These are phyloP conservation scores for Pythium brassicae DNA, from an alignment of 352 stramenopile species.

Conservation along the genomic window DNA sequence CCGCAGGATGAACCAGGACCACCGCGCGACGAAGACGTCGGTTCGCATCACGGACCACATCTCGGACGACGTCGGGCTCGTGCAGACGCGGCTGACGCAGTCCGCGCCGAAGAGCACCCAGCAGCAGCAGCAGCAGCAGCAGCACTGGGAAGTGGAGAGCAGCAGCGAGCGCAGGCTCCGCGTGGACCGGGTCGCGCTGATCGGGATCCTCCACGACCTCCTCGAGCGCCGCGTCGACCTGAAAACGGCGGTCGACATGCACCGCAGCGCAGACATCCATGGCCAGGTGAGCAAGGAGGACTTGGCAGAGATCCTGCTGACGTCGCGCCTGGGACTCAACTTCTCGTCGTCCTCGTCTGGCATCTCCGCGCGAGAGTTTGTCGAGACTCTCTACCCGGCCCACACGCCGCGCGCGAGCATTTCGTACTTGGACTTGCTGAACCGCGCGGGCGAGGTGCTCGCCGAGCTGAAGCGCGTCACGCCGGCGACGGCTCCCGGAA, in stretches of 20 bases:
- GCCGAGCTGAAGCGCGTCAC: conserved; percentile 29
- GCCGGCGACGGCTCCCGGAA: not conserved
- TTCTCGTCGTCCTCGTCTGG: conserved; percentile 30
- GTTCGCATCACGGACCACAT: conserved; percentile 51
- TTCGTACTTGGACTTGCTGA: conserved; percentile 59
- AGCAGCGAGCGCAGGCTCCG: conserved; percentile 21
- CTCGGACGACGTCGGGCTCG: conserved; percentile 14
- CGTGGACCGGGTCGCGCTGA: conserved; percentile 25
- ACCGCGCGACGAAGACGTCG: conserved; percentile 51
- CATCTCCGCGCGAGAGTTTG: conserved; percentile 49
- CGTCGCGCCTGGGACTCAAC: conserved; percentile 53
- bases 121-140: not conserved
- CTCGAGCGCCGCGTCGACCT: conserved; percentile 65
- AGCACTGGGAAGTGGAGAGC: conserved; percentile 1
- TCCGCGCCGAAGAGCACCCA: conserved; percentile 7
- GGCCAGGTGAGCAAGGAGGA: conserved; percentile 57
- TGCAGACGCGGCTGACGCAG: conserved; percentile 8
- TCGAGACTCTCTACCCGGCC: conserved; percentile 53
- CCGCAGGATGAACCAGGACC: conserved; percentile 52
- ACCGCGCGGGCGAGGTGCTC: conserved; percentile 54
- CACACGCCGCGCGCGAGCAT: conserved; percentile 19
- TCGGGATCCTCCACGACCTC: conserved; percentile 64
- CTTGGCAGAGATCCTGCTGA: conserved; percentile 59
- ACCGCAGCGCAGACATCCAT: conserved; percentile 49
- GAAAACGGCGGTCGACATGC: conserved; percentile 67